Percentiles rank a stretch among this genome's conserved stretches.
Conservation (phyloP, 306 rosid genomes). For the Ammopiptanthus mongolicus region DNA sequence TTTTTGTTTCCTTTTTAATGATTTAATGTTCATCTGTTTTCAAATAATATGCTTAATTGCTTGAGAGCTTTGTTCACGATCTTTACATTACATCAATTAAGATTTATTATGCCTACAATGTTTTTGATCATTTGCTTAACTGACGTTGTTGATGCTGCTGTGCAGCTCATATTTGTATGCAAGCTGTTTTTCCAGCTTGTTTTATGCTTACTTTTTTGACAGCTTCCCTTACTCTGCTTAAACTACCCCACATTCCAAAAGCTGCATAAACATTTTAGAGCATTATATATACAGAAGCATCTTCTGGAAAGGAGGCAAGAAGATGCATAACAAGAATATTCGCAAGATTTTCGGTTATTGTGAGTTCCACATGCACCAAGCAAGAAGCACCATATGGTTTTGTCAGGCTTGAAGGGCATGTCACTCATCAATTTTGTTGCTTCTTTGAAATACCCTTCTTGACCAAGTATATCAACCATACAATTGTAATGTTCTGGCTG, state of each 20-base stretch:
- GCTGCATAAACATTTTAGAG: constrained; percentile 72
- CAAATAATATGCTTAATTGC: no score
- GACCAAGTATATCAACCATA: constrained; percentile 82
- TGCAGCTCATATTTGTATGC: no score
- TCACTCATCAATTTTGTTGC: constrained; percentile 46
- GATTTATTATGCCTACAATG: no score
- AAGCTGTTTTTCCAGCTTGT: constrained; percentile 74
- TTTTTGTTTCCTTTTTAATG: no score
- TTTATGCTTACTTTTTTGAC: constrained; percentile 49
- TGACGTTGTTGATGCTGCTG: no score
- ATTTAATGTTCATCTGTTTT: no score
- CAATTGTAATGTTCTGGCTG: constrained; percentile 73
- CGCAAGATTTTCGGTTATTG: constrained; percentile 54
- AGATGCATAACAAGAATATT: constrained; percentile 48
- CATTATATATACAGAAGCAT: constrained; percentile 64
- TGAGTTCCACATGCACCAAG: constrained; percentile 67
- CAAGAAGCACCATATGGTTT: constrained; percentile 65
- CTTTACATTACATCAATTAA: no score
- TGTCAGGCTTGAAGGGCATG: constrained; percentile 75
- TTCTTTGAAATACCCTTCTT: constrained; percentile 60
- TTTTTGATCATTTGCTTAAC: no score
- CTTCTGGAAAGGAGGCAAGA: constrained; percentile 52
- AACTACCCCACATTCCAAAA: constrained; percentile 72
- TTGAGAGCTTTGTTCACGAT: no score
- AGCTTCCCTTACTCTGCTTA: constrained; percentile 57